Evolutionary conservation across 2,329 filamentous ascomycete genomes (phyloP).

Genomic region (Clonostachys chloroleuca): DNA sequence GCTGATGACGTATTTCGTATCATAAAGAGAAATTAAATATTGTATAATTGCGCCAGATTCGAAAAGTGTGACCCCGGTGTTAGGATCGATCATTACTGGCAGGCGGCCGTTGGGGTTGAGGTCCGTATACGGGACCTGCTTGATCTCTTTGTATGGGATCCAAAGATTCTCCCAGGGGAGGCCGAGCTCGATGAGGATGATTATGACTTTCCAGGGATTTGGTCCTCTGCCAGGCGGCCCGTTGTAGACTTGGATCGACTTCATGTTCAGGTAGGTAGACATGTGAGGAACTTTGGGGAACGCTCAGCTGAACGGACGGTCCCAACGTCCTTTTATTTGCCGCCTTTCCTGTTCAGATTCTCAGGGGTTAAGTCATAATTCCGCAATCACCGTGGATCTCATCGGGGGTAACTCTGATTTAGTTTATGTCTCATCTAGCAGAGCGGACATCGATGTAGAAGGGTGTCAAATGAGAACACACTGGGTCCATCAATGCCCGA

Average conservation of each 20-base stretch:
- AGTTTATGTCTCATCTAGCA: too few relatives aligned
- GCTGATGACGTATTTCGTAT: conserved; percentile 5
- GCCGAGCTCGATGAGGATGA: conserved; percentile 14
- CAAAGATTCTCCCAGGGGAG: conserved; percentile 13
- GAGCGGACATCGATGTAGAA: too few relatives aligned
- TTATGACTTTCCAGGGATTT: conserved; percentile 10
- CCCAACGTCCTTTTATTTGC: too few relatives aligned
- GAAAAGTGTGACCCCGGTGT: conserved; percentile 19
- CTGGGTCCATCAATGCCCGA: too few relatives aligned
- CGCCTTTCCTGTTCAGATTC: too few relatives aligned
- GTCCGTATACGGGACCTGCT: conserved; percentile 12
- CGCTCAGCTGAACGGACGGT: too few relatives aligned
- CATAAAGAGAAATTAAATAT: conserved; percentile 16
- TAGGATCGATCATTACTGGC: conserved; percentile 23
- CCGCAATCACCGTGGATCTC: too few relatives aligned
- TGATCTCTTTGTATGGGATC: conserved; percentile 10
- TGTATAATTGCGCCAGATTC: conserved; percentile 16
- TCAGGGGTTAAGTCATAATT: too few relatives aligned
- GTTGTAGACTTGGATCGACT: neutral
- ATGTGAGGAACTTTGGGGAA: too few relatives aligned
- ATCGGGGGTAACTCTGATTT: too few relatives aligned
- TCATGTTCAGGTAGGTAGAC: neutral
- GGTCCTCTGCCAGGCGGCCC: too few relatives aligned
- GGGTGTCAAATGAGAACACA: too few relatives aligned
- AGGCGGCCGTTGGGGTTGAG: conserved; percentile 27